Evolutionary conservation across 345 rosid genomes (phyloP), one percentile per base, ranked within the genome.

Genomic region (Hypericum perforatum): DNA sequence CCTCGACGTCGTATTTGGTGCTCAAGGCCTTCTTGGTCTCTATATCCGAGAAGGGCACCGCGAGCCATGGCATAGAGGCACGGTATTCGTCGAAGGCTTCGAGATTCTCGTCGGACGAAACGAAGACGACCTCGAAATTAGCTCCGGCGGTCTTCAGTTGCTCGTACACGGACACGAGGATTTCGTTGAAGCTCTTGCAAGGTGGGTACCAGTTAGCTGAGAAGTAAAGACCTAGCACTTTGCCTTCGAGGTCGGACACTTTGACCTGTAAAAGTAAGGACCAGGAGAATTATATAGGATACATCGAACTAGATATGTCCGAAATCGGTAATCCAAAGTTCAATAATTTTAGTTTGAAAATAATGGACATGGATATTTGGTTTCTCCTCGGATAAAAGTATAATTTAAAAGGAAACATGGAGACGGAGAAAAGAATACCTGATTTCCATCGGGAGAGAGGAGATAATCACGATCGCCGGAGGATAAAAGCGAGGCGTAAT

Each of bases 1-100:
- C 72, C 65, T 82, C 88, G 3, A 82, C 46, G 6, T 78, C 64
- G 39, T 72, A 82, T 45, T 74, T 76, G 6, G 52, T 49, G 36
- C 61, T 77, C 56, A 82, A 53, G 0, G 77, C 64, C 58, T 72
- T 78, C 75, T 74, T 78, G 5, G 84, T 63, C 63, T 74, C 76
- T 70, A 82, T 52, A 13, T 60, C 52, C 39, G 60, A 52, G 14
- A 54, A 37, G 7, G 74, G 69, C 41, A 70, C 13, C 9, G 71
- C 58, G 7, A 65, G 52, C 71, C 70, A 70, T 0, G 71, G 70
- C 67, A 58, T 51, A 5, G 52, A 53, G 10, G 43, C 43, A 7
- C 65, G 56, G 29, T 39, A 15, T 9, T 59, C 41, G 6, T 54
- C 32, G 16, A 65, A 58, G 0, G 64, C 6, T 9, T 41, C 47